A percentile compares a stretch with the other conserved stretches of the same genome.
Conservation (phyloP, 2,329 filamentous ascomycete species). For the Emergomyces pasteurianus region DNA sequence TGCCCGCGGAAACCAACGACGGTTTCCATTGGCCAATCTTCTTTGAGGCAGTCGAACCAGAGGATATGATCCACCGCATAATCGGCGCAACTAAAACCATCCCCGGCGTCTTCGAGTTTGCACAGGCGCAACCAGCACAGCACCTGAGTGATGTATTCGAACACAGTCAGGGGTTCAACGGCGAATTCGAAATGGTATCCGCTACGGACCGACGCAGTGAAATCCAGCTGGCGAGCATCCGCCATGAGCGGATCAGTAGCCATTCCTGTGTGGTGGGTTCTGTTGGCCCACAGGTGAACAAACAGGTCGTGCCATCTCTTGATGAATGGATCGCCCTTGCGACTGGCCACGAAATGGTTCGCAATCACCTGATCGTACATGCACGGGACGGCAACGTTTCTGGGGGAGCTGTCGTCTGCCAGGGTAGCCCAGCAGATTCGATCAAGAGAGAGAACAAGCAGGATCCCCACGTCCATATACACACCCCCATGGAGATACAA, state of each 20-base stretch:
- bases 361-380: constrained; percentile 22
- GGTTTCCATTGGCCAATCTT: not conserved
- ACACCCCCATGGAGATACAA: constrained; percentile 33
- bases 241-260: not conserved
- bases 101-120: not conserved
- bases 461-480: constrained; percentile 34
- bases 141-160: not conserved
- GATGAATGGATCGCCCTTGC: constrained; percentile 5
- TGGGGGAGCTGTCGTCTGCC: not conserved
- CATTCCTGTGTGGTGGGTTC: constrained; percentile 1
- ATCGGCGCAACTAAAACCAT: not conserved
- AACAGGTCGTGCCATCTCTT: constrained; percentile 10
- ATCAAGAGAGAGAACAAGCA: constrained; percentile 32
- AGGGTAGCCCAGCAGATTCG: constrained; percentile 21
- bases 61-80: not conserved
- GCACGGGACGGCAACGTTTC: constrained; percentile 4
- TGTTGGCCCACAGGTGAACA: constrained; percentile 4
- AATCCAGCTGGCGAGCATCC: not conserved
- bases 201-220: not conserved
- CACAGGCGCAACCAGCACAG: not conserved
- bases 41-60: not conserved
- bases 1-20: not conserved
- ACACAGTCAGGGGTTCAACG: not conserved
- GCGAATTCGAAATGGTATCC: not conserved
- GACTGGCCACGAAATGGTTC: constrained; percentile 6